phyloP scores from a whole-genome alignment of 2,329 filamentous ascomycete genomes.

The Zymoseptoria crescenta region DNA sequence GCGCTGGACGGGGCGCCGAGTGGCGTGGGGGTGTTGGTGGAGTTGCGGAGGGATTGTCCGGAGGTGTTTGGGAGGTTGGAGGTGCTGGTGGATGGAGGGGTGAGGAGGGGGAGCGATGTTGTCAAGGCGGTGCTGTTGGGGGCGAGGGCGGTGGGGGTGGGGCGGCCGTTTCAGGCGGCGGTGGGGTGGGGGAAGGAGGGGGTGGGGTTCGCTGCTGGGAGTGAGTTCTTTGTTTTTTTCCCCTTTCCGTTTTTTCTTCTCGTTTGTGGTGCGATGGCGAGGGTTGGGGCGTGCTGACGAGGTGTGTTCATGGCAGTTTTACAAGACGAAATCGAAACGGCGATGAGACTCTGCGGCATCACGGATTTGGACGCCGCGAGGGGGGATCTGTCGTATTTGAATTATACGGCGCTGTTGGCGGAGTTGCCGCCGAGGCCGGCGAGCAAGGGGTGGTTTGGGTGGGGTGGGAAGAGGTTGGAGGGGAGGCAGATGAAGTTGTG shows the following conservation, averaged over 20 bases:
- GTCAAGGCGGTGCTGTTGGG: conserved; percentile 60
- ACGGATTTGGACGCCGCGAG: conserved; percentile 54
- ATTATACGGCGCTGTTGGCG: conserved; percentile 46
- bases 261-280: not conserved
- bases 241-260: not conserved
- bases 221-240: conserved; percentile 42
- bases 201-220: conserved; percentile 45
- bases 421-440: conserved; percentile 34
- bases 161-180: conserved; percentile 53
- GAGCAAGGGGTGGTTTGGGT: conserved; percentile 9
- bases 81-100: conserved; percentile 57
- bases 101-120: conserved; percentile 57
- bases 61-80: conserved; percentile 54
- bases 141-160: conserved; percentile 54
- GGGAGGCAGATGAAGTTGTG: conserved; percentile 16
- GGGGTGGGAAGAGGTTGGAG: conserved; percentile 2
- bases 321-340: conserved; percentile 55
- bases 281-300: conserved; percentile 9
- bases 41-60: conserved; percentile 54
- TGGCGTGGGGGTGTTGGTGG: conserved; percentile 52
- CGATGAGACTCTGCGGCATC: conserved; percentile 59
- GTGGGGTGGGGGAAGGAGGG: conserved; percentile 52
- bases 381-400: conserved; percentile 48
- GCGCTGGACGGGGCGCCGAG: conserved; percentile 45
- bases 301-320: conserved; percentile 33